Base-by-base conservation (phyloP, 768 basidiomycete species). In the Thelephora ganbajun region DNA sequence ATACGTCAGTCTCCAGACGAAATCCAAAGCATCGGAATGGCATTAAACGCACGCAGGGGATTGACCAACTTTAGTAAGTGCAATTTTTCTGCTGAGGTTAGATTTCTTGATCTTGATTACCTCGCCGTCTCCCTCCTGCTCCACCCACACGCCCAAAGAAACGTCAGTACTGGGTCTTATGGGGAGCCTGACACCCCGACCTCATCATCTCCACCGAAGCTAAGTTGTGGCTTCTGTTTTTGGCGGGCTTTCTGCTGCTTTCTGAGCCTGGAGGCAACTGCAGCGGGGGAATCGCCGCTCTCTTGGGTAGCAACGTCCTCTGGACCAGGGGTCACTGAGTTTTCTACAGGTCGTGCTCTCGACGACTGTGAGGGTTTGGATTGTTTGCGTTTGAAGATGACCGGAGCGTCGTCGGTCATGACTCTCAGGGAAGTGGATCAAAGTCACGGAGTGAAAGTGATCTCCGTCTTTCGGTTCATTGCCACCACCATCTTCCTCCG, bases 51-150 rank as follows among this genome's bases (percentile, higher is more conserved):
- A 49, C 9, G 74, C 66, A 45, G 78, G 68, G 60, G 73, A 72
- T 43, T 67, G 71, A 12, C 75, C 74, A 9, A 30, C 9, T 30
- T 30, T 30, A 9, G 26, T 9, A 36, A 83, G 61, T 1, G 74
- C 57, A 51, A 85, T 57, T 54, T 82, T 84, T 51, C 69, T 67
- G 56, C 86, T 89, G 39, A 90, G 66, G 46, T 61, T 80, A 2
- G 84, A 87, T 63, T 87, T 91, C 61, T 88, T 90, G 14, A 90
- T 66, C 66, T 83, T 71, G 59, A 91, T 89, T 0, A 72, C 67
- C 49, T 86, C 80, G 6, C 70, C 76, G 35, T 71, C 72, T 11
- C 68, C 71, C 55, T 73, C 73, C 79, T 85, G 46, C 48, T 43
- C 34, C 36, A 50, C 41, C 46, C 39, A 22, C 37, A 37, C 6